phyloP scores from a whole-genome alignment of 1,284 basidiomycete species.

The Amylostereum chailletii region DNA sequence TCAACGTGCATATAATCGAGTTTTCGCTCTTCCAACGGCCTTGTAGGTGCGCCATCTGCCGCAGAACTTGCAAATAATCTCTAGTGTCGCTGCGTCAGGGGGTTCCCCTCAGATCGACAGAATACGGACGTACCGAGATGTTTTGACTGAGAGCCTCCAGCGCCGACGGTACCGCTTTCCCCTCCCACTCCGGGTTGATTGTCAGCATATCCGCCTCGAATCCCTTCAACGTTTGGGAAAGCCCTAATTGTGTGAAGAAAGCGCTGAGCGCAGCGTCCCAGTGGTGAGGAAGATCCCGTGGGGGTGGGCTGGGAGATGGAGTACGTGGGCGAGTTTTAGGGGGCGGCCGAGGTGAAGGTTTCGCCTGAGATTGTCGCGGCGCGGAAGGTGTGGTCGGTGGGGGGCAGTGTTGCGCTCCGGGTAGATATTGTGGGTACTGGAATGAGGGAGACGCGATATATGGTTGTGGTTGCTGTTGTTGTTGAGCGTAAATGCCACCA shows the following conservation, averaged over 20 bases:
- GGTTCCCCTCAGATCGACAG: background rate
- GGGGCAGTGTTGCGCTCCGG: background rate
- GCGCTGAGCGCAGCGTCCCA: slow-evolving; percentile 54
- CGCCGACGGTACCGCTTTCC: slow-evolving; percentile 42
- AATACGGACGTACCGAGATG: background rate
- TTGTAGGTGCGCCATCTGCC: slow-evolving; percentile 11
- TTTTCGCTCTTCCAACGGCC: slow-evolving; percentile 53
- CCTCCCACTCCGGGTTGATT: slow-evolving; percentile 59
- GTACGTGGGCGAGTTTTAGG: slow-evolving; percentile 14
- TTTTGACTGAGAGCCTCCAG: slow-evolving; percentile 34
- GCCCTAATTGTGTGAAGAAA: slow-evolving; percentile 47
- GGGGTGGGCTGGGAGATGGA: slow-evolving; percentile 27
- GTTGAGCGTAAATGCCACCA: slow-evolving; percentile 1
- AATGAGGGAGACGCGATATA: slow-evolving; percentile 4
- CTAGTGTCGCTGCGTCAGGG: too few relatives aligned
- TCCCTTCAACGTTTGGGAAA: slow-evolving; percentile 52
- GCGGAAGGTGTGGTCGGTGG: background rate
- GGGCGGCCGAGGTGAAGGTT: background rate
- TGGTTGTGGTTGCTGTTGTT: slow-evolving; percentile 8
- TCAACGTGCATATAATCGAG: slow-evolving; percentile 46
- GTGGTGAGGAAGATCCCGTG: slow-evolving; percentile 36
- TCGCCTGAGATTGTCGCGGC: background rate
- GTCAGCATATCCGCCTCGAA: slow-evolving; percentile 66
- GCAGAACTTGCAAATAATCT: too few relatives aligned
- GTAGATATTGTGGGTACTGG: slow-evolving; percentile 10